phyloP scores from a whole-genome alignment of 192 early-diverging fungal species.

The Entophlyctis helioformis region DNA sequence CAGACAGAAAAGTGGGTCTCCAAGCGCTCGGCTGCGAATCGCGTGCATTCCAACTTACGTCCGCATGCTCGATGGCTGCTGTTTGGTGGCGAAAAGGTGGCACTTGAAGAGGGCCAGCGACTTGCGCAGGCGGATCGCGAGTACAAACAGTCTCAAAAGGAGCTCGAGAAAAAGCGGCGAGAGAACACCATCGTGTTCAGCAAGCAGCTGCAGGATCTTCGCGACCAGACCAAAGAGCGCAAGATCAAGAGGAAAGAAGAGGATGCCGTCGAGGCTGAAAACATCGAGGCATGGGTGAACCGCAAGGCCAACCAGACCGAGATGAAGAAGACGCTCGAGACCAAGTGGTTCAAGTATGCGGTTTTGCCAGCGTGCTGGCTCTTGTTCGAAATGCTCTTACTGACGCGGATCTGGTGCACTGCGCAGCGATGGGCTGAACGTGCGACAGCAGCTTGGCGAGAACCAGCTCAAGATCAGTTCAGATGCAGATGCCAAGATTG shows the following conservation, averaged over 20 bases:
- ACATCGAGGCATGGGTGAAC: slow-evolving; percentile 16
- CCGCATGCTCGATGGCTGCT: neutral
- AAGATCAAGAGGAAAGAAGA: neutral
- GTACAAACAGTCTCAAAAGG: neutral
- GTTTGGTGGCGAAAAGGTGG: no score
- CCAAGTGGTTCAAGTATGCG: slow-evolving; percentile 19
- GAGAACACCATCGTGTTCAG: neutral
- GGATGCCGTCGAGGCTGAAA: slow-evolving; percentile 8
- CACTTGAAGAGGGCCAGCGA: neutral
- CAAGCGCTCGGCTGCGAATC: neutral
- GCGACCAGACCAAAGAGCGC: neutral
- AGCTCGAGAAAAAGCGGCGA: neutral
- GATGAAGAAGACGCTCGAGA: slow-evolving; percentile 21
- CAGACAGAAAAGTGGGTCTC: neutral
- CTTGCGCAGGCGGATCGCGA: slow-evolving; percentile 1
- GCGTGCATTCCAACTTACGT: neutral
- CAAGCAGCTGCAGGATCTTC: slow-evolving; percentile 5
- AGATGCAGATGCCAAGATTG: slow-evolving; percentile 13
- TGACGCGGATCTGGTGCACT: neutral
- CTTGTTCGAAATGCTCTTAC: neutral
- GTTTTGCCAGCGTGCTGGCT: neutral
- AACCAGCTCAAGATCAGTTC: neutral
- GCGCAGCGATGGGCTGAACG: slow-evolving; percentile 11
- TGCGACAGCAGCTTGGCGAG: slow-evolving; percentile 15
- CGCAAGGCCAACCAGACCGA: slow-evolving; percentile 16